Base-by-base conservation (phyloP, 1,284 basidiomycete genomes). In the Tilletia walkeri region DNA sequence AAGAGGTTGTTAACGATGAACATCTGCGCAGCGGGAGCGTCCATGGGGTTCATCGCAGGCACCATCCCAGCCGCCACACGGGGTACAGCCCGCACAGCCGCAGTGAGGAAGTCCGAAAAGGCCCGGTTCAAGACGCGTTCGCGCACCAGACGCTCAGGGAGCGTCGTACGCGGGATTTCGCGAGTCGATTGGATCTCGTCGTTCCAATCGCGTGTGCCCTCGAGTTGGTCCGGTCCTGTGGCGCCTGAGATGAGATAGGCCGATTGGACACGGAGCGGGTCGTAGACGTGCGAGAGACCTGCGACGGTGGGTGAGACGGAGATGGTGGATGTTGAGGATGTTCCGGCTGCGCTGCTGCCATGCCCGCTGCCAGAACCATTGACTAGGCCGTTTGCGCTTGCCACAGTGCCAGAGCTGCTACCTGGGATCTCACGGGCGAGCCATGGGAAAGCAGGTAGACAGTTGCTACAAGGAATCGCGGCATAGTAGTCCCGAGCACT, bases 1-100 rank as follows among this genome's bases (percentile, higher is more conserved):
- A 88, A 87, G 77, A 88, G 86, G 84, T 88, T 88, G 82, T 86
- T 86, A 75, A 85, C 82, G 38, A 88, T 84, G 82, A 85, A 88
- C 84, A 88, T 88, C 82, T 87, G 86, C 24, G 86, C 85, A 65
- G 85, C 83, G 10, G 85, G 70, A 24, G 86, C 83, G 78, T 88
- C 88, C 79, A 87, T 86, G 24, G 88, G 87, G 84, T 88, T 88
- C 80, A 88, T 85, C n/a, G 87, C 84, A 20, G 84, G 82, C 39
- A 87, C 83, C 70, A 87, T 86, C 66, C 86, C 87, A 20, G 86
- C 85, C 24, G 86, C 85, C 50, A 88, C 86, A 68, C 85, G 81
- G 69, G 86, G 82, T 30, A 87, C 86, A 56, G 86, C 86, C 59
- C 86, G 83, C 12, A 86, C 84, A 41, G 86, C 87, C 30, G 87